phyloP scores from a whole-genome alignment of 495 filamentous ascomycete species.

The Baudoinia panamericana region DNA sequence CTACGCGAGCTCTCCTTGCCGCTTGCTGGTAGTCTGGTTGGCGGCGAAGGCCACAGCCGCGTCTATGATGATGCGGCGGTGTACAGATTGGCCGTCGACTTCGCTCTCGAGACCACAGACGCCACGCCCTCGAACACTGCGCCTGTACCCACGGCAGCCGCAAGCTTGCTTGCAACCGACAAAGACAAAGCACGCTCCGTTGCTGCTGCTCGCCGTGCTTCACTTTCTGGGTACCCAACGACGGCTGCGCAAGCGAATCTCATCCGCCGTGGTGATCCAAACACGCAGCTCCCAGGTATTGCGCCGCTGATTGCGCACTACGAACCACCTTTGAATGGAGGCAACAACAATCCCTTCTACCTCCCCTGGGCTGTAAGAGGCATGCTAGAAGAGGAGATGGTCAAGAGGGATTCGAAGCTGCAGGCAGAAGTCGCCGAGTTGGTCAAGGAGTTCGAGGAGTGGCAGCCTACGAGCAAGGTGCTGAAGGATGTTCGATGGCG shows the following conservation, averaged over 20 bases:
- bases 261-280: slow-evolving; percentile 14
- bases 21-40: slow-evolving; percentile 80
- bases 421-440: slow-evolving; percentile 60
- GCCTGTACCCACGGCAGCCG: slow-evolving; percentile 1
- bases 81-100: slow-evolving; percentile 73
- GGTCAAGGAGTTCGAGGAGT: slow-evolving; percentile 78
- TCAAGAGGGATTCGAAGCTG: slow-evolving; percentile 58
- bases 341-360: slow-evolving; percentile 60
- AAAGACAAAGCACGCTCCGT: background rate
- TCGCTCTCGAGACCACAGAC: slow-evolving; percentile 69
- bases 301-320: slow-evolving; percentile 22
- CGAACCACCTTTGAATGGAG: slow-evolving; percentile 9
- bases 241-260: slow-evolving; percentile 7
- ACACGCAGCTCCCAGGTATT: slow-evolving; percentile 16
- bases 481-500: slow-evolving; percentile 94
- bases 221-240: slow-evolving; percentile 8
- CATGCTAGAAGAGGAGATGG: slow-evolving; percentile 80
- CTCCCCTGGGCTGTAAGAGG: slow-evolving; percentile 92
- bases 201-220: slow-evolving; percentile 10
- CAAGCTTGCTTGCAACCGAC: slow-evolving; percentile 21
- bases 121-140: slow-evolving; percentile 1
- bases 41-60: slow-evolving; percentile 83
- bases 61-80: slow-evolving; percentile 85
- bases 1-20: slow-evolving; percentile 81
- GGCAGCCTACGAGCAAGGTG: slow-evolving; percentile 79